Base-by-base conservation (phyloP, 345 rosid species). In the Cardamine resedifolia region DNA sequence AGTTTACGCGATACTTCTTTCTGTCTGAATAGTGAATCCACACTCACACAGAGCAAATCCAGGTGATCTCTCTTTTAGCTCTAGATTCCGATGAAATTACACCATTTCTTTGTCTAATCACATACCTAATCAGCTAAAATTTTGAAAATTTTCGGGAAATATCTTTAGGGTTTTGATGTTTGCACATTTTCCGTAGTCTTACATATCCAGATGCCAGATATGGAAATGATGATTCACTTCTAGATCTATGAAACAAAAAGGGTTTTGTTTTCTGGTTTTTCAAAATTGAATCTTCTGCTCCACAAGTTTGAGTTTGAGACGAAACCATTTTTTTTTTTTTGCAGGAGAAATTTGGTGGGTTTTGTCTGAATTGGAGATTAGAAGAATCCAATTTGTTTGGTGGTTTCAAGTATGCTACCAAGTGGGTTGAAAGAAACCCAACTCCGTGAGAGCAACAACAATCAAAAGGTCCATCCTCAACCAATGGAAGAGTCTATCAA, bases 381-480 rank as follows among this genome's bases (percentile, higher is more conserved):
- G 53, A 27, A 57, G 36, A 45, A 50, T 49, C 53, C 27, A 68
- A 55, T 60, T 75, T 8, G 61, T 61, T 55, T 58, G 66, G 77
- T 78, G 74, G 84, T 44, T 70, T 82, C 64, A 86, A 83, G 77
- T 81, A 90, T 90, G 96, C 96, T 75, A 84, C 94, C 90, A 53
- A 75, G 85, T 78, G 90, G 86, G 79, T 77, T 79, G 80, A 90
- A 85, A 82, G 92, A 90, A 80, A 86, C 78, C 83, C 94, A 83
- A 84, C 81, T 80, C 71, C 86, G 87, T 12, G 90, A 87, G 79
- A 90, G 79, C 84, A 58, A 74, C 59, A 86, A 72, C 81, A 84
- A 76, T 70, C 94, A 86, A 43, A 90, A 86, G 75, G 87, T 88
- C 55, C 89, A 90, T 77, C 96, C 96, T 77, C 96, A 90, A 80